A percentile compares a stretch with the other conserved stretches of the same genome.
Conservation (phyloP, 1,284 basidiomycete species). For the Boletus hoseneyae region DNA sequence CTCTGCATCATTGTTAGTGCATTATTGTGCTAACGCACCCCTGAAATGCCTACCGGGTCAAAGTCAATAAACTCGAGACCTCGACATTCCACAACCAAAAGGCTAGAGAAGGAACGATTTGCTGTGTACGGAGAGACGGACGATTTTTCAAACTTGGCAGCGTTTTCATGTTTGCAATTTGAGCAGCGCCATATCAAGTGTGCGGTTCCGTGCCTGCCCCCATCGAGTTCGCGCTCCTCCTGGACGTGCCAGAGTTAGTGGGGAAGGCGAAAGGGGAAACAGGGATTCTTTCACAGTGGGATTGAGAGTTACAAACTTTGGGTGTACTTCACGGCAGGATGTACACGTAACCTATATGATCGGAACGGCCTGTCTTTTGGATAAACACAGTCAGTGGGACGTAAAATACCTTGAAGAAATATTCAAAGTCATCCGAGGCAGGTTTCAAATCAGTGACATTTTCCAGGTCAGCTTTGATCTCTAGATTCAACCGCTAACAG, state of each 20-base stretch:
- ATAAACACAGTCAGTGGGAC: background rate
- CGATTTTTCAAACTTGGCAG: conserved; percentile 68
- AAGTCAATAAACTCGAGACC: conserved; percentile 75
- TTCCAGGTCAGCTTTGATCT: conserved; percentile 75
- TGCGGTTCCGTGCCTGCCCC: conserved; percentile 63
- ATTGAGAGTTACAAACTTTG: conserved; percentile 67
- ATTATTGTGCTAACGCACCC: background rate
- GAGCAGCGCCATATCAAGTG: conserved; percentile 79
- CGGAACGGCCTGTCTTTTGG: no score
- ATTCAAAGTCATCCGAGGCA: conserved; percentile 64
- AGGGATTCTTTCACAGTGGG: conserved; percentile 45
- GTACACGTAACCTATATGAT: conserved; percentile 68
- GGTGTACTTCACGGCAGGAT: conserved; percentile 71
- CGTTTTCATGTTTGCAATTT: conserved; percentile 73
- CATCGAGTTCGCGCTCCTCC: conserved; percentile 60
- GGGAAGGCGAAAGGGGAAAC: background rate
- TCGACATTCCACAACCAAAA: conserved; percentile 70
- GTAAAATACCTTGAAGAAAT: conserved; percentile 63
- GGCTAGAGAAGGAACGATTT: conserved; percentile 54
- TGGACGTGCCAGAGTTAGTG: conserved; percentile 27
- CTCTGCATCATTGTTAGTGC: conserved; percentile 9
- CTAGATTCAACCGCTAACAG: conserved; percentile 53
- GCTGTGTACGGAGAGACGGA: conserved; percentile 53
- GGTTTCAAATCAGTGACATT: conserved; percentile 69
- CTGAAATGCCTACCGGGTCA: conserved; percentile 50